Evolutionary conservation across 495 filamentous ascomycete genomes (phyloP).

Genomic region (Halenospora varia): DNA sequence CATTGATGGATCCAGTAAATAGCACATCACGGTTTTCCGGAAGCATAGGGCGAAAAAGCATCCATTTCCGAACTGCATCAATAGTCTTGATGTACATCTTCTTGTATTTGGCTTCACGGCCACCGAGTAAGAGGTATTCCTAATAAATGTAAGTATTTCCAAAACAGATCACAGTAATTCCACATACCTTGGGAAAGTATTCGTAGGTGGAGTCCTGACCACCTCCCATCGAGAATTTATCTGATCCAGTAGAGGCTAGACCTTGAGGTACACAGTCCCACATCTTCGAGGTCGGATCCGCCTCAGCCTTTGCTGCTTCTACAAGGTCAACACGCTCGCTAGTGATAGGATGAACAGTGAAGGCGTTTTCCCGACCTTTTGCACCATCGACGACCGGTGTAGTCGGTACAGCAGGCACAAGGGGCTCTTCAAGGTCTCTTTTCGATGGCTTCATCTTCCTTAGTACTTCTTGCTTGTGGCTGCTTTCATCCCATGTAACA

Average conservation of each 20-base stretch:
- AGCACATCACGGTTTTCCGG: constrained; percentile 71
- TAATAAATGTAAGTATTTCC: constrained; percentile 14
- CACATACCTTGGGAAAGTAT: constrained; percentile 81
- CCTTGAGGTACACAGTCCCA: constrained; percentile 55
- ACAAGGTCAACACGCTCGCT: constrained; percentile 10
- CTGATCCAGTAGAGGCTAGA: constrained; percentile 34
- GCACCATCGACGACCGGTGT: neutral
- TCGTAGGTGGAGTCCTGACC: constrained; percentile 91
- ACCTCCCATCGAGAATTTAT: constrained; percentile 71
- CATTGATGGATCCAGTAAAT: constrained; percentile 54
- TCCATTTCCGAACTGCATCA: constrained; percentile 65
- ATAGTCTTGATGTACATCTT: constrained; percentile 73
- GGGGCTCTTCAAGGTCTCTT: too few species aligned
- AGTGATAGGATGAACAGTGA: neutral
- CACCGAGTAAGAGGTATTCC: constrained; percentile 73
- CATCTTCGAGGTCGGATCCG: constrained; percentile 23
- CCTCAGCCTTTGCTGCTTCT: constrained; percentile 4
- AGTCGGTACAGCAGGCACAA: too few species aligned
- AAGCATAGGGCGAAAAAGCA: constrained; percentile 85
- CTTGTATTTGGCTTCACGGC: constrained; percentile 73
- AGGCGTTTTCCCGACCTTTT: neutral
- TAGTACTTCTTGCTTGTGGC: neutral
- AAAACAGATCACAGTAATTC: neutral
- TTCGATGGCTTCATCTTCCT: constrained; percentile 7
- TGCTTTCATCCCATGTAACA: constrained; percentile 15